Evolutionary conservation across 352 stramenopile species (phyloP), one percentile per base, ranked within the genome.

Genomic region (Globisporangium orthogonon): DNA sequence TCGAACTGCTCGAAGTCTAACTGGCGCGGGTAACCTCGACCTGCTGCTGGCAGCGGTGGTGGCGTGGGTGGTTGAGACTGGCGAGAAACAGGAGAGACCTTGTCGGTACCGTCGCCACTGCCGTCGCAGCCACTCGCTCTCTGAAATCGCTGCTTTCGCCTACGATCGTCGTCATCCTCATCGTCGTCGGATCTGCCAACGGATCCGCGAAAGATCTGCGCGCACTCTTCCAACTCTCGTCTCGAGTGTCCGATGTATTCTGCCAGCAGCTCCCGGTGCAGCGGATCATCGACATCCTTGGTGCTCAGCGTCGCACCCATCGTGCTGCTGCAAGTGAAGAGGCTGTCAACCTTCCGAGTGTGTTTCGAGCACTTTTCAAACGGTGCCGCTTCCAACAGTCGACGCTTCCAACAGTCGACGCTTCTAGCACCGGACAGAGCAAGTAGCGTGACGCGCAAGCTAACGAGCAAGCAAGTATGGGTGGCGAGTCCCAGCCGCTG

Each of bases 1-100:
- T 90, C 78, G 60, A 92, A 92, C 35, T 86, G 70, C 13, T 51
- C 13, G 7, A 70, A 61, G 18, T 68, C 62, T 35, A 92, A 58
- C 50, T 75, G 69, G 9, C 77, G 75, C 7, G 76, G 66, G 59
- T 87, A 87, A 13, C 48, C 28, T 10, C 50, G 23, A 23, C 23
- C 37, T 17, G 51, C 56, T 18, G 55, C 15, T 37, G n/a, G 31
- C 9, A 9, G 31, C 9, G 31, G 31, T 6, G 31, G 31, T 37
- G 31, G 31, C 6, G 9, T 7, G n/a, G 4, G 23, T 18, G 23
- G 28, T 28, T 37, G 28, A 40, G 29, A 4, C 9, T 29, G 15
- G 17, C 14, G 28, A 40, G 47, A 15, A 5, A 11, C 29, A 29
- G 13, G 2, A n/a, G 51, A 7, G 35, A 45, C 13, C n/a, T 18